Conservation (phyloP, 2,329 filamentous ascomycete species). For the Colletotrichum sidae region DNA sequence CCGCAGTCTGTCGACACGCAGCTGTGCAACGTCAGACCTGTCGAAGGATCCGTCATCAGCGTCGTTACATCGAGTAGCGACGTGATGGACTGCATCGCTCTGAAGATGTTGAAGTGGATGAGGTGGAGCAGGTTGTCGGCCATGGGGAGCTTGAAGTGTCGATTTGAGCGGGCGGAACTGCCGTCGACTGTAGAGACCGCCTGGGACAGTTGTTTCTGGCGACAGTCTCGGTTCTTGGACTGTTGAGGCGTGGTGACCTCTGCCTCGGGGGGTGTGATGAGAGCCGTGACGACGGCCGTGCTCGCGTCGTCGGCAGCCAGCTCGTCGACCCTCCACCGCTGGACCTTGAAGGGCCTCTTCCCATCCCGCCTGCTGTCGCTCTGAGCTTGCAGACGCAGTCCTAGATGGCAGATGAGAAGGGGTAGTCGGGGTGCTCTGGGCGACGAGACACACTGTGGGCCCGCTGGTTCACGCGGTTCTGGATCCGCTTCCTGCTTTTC, state of each 20-base stretch:
- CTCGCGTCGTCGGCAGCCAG: neutral
- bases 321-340: conserved; percentile 30
- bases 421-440: neutral
- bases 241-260: too few relatives aligned
- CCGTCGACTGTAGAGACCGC: neutral
- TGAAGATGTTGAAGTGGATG: conserved; percentile 30
- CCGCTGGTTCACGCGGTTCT: conserved; percentile 35
- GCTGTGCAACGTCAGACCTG: too few relatives aligned
- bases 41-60: neutral
- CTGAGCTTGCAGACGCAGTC: conserved; percentile 4
- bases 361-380: neutral
- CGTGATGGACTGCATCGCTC: conserved; percentile 24
- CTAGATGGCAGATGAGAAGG: conserved; percentile 8
- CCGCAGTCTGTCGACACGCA: too few relatives aligned
- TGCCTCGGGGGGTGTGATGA: neutral
- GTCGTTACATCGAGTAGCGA: conserved; percentile 17
- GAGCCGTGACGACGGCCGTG: neutral
- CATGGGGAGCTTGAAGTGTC: conserved; percentile 7
- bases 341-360: conserved; percentile 20
- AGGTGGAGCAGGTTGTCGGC: conserved; percentile 32
- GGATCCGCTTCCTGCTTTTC: conserved; percentile 26
- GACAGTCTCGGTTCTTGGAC: too few relatives aligned
- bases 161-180: too few relatives aligned
- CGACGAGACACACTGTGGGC: conserved; percentile 28
- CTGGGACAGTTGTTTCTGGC: neutral